Evolutionary conservation across 1,284 basidiomycete species (phyloP).

Genomic region (Kalmanozyma brasiliensis): DNA sequence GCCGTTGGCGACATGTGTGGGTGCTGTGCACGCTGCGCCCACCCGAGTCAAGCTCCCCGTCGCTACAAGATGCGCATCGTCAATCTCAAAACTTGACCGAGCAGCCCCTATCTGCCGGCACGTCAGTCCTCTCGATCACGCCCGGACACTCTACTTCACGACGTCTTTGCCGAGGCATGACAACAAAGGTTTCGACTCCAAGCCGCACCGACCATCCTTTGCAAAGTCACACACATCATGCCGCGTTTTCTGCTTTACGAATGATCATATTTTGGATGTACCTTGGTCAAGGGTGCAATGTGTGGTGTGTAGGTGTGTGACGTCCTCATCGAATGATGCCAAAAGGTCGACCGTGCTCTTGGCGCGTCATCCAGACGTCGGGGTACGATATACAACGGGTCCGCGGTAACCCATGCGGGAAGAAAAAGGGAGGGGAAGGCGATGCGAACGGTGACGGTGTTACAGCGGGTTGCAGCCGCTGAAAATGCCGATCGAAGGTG

Average conservation of each 20-base stretch:
- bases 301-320: constrained; percentile 12
- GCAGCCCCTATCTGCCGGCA: too few species aligned
- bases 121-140: too few species aligned
- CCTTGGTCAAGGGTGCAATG: constrained; percentile 15
- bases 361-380: constrained; percentile 1
- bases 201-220: too few species aligned
- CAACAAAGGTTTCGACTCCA: too few species aligned
- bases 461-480: constrained; percentile 3
- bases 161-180: too few species aligned
- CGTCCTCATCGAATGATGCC: background rate
- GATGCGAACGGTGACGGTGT: background rate
- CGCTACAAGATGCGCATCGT: too few species aligned
- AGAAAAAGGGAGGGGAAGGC: background rate
- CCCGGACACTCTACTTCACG: too few species aligned
- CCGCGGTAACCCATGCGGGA: constrained; percentile 6
- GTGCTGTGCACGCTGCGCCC: too few species aligned
- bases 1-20: too few species aligned
- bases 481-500: background rate
- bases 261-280: constrained; percentile 25
- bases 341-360: constrained; percentile 4
- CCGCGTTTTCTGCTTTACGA: constrained; percentile 32
- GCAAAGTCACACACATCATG: too few species aligned
- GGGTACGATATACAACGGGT: constrained; percentile 14
- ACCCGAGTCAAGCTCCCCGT: too few species aligned
- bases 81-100: too few species aligned